A percentile compares a stretch with the other conserved stretches of the same genome.
These are phyloP conservation scores for Crithidia sp. DNA, from an alignment of 208 protist genomes.

Conservation along the genomic window DNA sequence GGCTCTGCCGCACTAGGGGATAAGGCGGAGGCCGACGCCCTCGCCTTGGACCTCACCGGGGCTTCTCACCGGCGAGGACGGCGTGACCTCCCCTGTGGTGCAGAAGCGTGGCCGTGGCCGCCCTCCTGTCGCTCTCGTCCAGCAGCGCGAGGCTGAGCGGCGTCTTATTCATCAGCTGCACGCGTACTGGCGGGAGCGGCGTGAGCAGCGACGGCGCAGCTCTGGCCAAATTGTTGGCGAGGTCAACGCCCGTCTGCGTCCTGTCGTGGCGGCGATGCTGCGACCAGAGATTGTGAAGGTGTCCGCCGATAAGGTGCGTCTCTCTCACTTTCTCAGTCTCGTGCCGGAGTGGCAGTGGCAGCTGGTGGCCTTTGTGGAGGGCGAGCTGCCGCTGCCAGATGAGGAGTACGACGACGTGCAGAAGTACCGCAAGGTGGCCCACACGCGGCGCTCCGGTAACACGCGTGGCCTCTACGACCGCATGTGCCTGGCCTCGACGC, in stretches of 20 bases:
- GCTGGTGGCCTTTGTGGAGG: conserved; percentile 63
- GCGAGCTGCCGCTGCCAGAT: conserved; percentile 70
- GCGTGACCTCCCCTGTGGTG: conserved; percentile 29
- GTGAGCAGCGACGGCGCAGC: conserved; percentile 39
- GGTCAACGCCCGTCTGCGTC: conserved; percentile 46
- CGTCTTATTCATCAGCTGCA: conserved; percentile 43
- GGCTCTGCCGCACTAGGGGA: conserved; percentile 39
- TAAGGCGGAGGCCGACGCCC: conserved; percentile 49
- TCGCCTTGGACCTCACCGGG: conserved; percentile 52
- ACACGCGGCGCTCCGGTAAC: conserved; percentile 64
- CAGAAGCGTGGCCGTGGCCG: conserved; percentile 52
- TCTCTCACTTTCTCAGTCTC: conserved; percentile 75
- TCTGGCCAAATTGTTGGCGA: conserved; percentile 44
- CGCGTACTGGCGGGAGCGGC: conserved; percentile 66
- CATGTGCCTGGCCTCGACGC: conserved; percentile 41
- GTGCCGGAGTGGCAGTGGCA: conserved; percentile 84
- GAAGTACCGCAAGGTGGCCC: conserved; percentile 65
- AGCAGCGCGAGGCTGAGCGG: conserved; percentile 41
- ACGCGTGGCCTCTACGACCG: conserved; percentile 57
- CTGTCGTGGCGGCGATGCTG: conserved; percentile 54
- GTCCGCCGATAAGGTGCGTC: conserved; percentile 54
- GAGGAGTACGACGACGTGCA: conserved; percentile 84
- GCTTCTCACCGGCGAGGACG: conserved; percentile 34
- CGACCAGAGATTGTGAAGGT: conserved; percentile 79
- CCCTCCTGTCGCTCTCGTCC: conserved; percentile 40